Conservation (phyloP, 2,329 filamentous ascomycete species). For the Diaporthe destruens region DNA sequence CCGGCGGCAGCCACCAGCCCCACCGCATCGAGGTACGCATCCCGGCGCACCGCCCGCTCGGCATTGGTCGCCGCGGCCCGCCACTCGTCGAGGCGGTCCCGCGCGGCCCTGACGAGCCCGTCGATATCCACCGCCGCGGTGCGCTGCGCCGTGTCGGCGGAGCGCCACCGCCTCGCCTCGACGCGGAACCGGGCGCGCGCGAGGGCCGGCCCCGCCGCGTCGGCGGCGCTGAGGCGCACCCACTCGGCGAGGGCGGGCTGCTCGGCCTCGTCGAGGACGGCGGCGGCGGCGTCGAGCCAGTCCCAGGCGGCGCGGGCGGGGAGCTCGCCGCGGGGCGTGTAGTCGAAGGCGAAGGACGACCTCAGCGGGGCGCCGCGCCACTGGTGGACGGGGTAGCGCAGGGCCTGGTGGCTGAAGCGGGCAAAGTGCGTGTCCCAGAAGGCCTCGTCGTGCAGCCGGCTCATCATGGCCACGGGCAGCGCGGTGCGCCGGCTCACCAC, state of each 20-base stretch:
- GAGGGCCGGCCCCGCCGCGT: not conserved
- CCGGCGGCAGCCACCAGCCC: not conserved
- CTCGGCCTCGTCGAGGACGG: not conserved
- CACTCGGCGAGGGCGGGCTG: not conserved
- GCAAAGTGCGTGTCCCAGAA: not conserved
- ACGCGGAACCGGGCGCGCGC: not conserved
- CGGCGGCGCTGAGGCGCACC: not conserved
- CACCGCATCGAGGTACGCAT: not conserved
- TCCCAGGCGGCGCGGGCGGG: not conserved
- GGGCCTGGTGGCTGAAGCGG: not conserved
- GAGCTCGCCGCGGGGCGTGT: not conserved
- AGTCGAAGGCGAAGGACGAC: not conserved
- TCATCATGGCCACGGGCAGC: conserved; percentile 25
- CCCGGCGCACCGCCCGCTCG: not conserved
- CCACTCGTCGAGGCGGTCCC: not conserved
- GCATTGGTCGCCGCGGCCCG: rapidly evolving
- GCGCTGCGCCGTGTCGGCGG: not conserved
- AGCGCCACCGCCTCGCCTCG: not conserved
- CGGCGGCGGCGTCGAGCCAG: not conserved
- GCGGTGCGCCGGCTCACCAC: not conserved
- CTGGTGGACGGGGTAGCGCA: not conserved
- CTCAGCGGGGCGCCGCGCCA: not conserved
- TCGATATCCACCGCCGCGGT: not conserved
- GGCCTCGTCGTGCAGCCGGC: not conserved
- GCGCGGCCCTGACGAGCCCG: not conserved